Conservation (phyloP, 2,329 filamentous ascomycete species). For the Venturia aucupariae region DNA sequence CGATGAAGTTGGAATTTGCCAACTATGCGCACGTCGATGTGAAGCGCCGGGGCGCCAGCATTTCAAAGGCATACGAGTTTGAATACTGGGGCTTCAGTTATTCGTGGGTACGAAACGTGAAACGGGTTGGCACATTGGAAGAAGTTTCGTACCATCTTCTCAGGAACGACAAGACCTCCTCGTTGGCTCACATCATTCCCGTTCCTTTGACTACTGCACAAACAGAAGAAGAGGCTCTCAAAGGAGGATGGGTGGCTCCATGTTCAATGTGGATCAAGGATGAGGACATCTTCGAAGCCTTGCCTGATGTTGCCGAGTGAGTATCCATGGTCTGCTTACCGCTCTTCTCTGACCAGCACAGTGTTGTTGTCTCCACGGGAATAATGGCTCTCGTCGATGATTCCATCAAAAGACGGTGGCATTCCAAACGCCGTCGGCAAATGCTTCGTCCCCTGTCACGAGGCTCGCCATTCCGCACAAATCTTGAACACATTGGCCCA, state of each 20-base stretch:
- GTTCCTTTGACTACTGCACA: conserved; percentile 65
- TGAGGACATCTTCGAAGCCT: conserved; percentile 54
- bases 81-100: conserved; percentile 89
- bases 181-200: conserved; percentile 78
- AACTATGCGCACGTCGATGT: conserved; percentile 94
- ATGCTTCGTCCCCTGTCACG: conserved; percentile 44
- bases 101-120: conserved; percentile 67
- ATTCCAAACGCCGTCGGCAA: conserved; percentile 43
- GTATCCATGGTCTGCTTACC: conserved; percentile 29
- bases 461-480: conserved; percentile 42
- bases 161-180: conserved; percentile 52
- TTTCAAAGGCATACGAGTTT: conserved; percentile 73
- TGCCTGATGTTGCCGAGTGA: conserved; percentile 83
- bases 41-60: conserved; percentile 56
- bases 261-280: conserved; percentile 89
- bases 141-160: conserved; percentile 73
- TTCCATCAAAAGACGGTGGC: conserved; percentile 74
- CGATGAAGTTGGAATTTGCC: conserved; percentile 84
- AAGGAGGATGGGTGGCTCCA: conserved; percentile 83
- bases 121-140: conserved; percentile 54
- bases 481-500: conserved; percentile 54
- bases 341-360: conserved; percentile 29
- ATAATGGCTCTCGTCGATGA: conserved; percentile 84
- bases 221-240: conserved; percentile 59
- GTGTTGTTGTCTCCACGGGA: conserved; percentile 82